Base-by-base conservation (phyloP, 73 alveolate species). In the Paramecium primaurelia region DNA sequence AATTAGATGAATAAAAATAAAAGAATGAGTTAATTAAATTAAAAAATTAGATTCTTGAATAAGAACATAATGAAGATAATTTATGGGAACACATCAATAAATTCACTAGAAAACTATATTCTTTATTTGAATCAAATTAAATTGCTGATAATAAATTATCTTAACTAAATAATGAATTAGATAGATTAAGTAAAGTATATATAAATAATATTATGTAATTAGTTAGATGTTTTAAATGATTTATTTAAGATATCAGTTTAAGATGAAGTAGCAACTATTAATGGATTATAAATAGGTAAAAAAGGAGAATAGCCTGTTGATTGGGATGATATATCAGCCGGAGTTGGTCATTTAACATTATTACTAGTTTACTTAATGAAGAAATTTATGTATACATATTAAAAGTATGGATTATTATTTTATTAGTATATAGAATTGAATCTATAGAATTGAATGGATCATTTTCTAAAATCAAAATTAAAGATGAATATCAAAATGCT, bases 281-380 rank as follows among this genome's bases (percentile, higher is more conserved):
- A 80, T 80, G 73, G 73, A 32, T 80, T 80, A 16, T 26, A 59
- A 32, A 45, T 80, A 10, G 91, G 91, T 26, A 80, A 47, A 7
- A 80, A 80, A 22, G 91, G 91, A 3, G 91, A 80, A 32, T 45
- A 25, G 20, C 47, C 71, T 18, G 58, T 80, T 18, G 91, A 80
- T 80, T 80, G 91, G 91, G 91, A 80, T 80, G 91, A 80, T 45
- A 80, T 80, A 12, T 22, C 47, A 44, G 91, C 91, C 4, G 91
- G 77, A 12, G 75, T 49, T 40, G 91, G 91, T 32, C 91, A 80
- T 80, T 18, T 80, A 3, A 28, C 91, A 25, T 47, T 80, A 7
- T 80, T 80, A 49, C 28, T 80, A 22, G 71, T 12, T n/a, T 80
- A 80, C 26, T 42, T 80, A n/a, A 45, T 80, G 77, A 80, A 49